Conservation (phyloP, 495 filamentous ascomycete genomes). For the Penicillium cinerascens region DNA sequence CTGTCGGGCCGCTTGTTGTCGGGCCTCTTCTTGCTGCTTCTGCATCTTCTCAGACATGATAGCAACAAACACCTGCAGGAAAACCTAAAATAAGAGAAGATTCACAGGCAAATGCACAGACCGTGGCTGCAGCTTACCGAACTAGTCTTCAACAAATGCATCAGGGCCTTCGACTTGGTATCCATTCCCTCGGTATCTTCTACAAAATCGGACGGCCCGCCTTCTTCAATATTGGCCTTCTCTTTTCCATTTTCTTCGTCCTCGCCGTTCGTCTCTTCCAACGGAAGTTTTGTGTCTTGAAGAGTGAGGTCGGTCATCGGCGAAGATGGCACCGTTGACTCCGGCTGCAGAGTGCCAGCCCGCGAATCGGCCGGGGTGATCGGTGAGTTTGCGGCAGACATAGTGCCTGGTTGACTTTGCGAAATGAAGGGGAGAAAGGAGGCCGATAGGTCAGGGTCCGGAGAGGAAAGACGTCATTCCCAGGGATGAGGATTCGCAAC, state of each 20-base stretch:
- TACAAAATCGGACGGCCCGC: not conserved
- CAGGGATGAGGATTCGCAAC: constrained; percentile 9
- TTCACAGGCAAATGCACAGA: not conserved
- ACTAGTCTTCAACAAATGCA: constrained; percentile 47
- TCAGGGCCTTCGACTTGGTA: constrained; percentile 38
- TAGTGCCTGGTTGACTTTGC: constrained; percentile 2
- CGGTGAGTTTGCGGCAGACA: constrained; percentile 38
- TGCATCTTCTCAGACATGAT: constrained; percentile 64
- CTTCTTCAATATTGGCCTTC: constrained; percentile 6
- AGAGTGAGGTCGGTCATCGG: constrained; percentile 26
- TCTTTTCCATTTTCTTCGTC: not conserved
- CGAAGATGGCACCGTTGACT: constrained; percentile 46
- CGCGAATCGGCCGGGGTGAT: constrained; percentile 32
- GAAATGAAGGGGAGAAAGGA: not conserved
- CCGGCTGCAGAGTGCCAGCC: constrained; percentile 26
- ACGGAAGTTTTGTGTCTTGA: constrained; percentile 17
- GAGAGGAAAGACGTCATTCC: constrained; percentile 15
- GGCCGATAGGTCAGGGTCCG: constrained; percentile 7
- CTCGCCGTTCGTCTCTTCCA: constrained; percentile 6
- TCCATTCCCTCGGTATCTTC: constrained; percentile 41
- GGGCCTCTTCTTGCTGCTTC: constrained; percentile 56
- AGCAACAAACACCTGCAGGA: constrained; percentile 39
- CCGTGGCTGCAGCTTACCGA: constrained; percentile 37
- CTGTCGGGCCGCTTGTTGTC: constrained; percentile 42
- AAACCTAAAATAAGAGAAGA: not conserved